Evolutionary conservation across 192 early-diverging fungal genomes (phyloP), one percentile per base, ranked within the genome.

Genomic region (Phlyctochytrium planicorne): DNA sequence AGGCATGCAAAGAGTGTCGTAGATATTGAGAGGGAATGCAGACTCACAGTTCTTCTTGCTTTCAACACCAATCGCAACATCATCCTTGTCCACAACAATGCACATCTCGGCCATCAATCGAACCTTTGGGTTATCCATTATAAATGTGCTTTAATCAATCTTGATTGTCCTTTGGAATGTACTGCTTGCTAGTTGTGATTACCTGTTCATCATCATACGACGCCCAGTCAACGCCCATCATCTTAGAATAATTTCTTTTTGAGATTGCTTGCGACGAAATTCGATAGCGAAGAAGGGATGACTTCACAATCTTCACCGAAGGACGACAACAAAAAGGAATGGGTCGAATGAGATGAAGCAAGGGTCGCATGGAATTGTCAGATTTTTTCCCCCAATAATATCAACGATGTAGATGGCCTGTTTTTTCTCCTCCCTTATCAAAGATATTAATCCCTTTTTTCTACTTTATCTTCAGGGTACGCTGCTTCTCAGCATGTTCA

Each of bases 101-200:
- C 95, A 97, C 93, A 93, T 94, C 74, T 99, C 97, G 57, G 85
- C 85, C 95, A 99, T 97, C 34, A 99, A 89, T 37, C 91, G 91
- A 63, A 93, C 93, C 77, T 98, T 91, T 17, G 61, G n/a, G n/a
- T 17, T 52, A n/a, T n/a, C 50, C 16, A 16, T 52, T 52, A 16
- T 17, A 16, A 16, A 52, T 16, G 50, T n/a, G n/a, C 16, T 52
- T 52, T 52, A n/a, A 17, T 52, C 16, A 17, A 16, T n/a, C 16
- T 17, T 17, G 16, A n/a, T 17, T 52, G 16, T 52, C 50, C 50
- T 52, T 52, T 52, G 16, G n/a, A 17, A 52, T n/a, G 16, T 52
- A n/a, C 50, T 52, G 16, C n/a, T 52, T 16, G 50, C n/a, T n/a
- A n/a, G 3, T 70, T 34, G 4, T 67, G 30, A 6, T 53, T 16